phyloP scores from a whole-genome alignment of 2,329 filamentous ascomycete species.

The Aureobasidium musti region DNA sequence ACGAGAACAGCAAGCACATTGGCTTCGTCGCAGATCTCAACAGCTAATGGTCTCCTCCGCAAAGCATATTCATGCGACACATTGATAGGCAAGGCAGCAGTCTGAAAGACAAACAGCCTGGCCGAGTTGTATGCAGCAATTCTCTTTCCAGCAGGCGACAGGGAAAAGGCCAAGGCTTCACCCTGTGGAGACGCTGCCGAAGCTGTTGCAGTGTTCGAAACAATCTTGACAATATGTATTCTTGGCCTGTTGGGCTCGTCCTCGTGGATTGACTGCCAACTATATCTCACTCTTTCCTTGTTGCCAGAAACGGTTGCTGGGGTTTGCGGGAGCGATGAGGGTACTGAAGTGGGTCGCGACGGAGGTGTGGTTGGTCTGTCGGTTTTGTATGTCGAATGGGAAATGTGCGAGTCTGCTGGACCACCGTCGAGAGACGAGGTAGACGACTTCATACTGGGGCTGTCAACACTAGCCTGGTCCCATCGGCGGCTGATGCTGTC shows the following conservation, averaged over 20 bases:
- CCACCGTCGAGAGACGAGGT: background rate
- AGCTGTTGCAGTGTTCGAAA: slow-evolving; percentile 81
- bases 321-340: slow-evolving; percentile 28
- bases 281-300: slow-evolving; percentile 42
- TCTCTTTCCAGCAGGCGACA: slow-evolving; percentile 73
- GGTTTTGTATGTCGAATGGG: slow-evolving; percentile 5
- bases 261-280: slow-evolving; percentile 44
- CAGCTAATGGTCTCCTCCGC: slow-evolving; percentile 70
- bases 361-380: slow-evolving; percentile 29
- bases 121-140: slow-evolving; percentile 83
- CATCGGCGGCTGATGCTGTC: slow-evolving; percentile 31
- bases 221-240: slow-evolving; percentile 66
- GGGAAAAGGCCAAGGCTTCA: slow-evolving; percentile 81
- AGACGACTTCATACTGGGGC: slow-evolving; percentile 5
- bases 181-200: slow-evolving; percentile 60
- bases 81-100: slow-evolving; percentile 59
- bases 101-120: slow-evolving; percentile 75
- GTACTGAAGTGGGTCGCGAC: slow-evolving; percentile 28
- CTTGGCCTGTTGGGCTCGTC: slow-evolving; percentile 43
- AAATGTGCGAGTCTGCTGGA: slow-evolving; percentile 20
- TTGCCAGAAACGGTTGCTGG: slow-evolving; percentile 33
- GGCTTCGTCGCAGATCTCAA: slow-evolving; percentile 77
- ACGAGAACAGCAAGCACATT: slow-evolving; percentile 74
- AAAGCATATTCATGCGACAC: slow-evolving; percentile 76
- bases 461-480: slow-evolving; percentile 22